Evolutionary conservation across 768 basidiomycete genomes (phyloP), one percentile per base, ranked within the genome.

Genomic region (Boletus subcaerulescens): DNA sequence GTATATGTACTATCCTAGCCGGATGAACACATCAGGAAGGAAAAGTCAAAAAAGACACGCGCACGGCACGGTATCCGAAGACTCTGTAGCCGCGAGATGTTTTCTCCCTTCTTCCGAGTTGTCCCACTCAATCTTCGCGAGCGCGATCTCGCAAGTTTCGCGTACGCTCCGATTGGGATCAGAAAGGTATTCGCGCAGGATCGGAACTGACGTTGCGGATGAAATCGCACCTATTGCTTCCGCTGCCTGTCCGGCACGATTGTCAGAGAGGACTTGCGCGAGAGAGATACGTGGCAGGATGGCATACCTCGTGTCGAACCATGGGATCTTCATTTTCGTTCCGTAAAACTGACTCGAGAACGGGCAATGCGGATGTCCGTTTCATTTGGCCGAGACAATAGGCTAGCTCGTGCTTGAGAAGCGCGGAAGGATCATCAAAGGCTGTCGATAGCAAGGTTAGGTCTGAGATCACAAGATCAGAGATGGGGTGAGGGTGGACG

Each of bases 201-300:
- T 69, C 4, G 85, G 80, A 12, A 95, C 65, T 15, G 92, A 90
- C 0, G 72, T 60, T 2, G 77, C 64, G 20, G 83, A 76, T 9
- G 91, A 93, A 36, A 98, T 92, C 1, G 97, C 97, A 39, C 95
- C 97, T 78, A 99, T 88, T 10, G 97, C 97, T 74, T 99, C 97
- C n/a, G 97, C 97, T 47, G 96, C 94, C 90, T 95, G 59, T 45
- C 59, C 58, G 60, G 48, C 50, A 52, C 55, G 59, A 50, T 53
- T 42, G 40, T 62, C 58, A 60, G 43, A 52, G 40, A 41, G 39
- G 45, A 38, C 38, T 13, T 14, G 33, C 33, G 14, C 33, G 14
- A 35, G 33, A 38, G 50, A 26, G n/a, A 36, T 33, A 45, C 13
- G 26, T 5, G 31, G n/a, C 32, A 33, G 44, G 18, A 35, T 15